These are phyloP conservation scores for Phytophthora lateralis DNA, from an alignment of 352 stramenopile species.

Conservation along the genomic window DNA sequence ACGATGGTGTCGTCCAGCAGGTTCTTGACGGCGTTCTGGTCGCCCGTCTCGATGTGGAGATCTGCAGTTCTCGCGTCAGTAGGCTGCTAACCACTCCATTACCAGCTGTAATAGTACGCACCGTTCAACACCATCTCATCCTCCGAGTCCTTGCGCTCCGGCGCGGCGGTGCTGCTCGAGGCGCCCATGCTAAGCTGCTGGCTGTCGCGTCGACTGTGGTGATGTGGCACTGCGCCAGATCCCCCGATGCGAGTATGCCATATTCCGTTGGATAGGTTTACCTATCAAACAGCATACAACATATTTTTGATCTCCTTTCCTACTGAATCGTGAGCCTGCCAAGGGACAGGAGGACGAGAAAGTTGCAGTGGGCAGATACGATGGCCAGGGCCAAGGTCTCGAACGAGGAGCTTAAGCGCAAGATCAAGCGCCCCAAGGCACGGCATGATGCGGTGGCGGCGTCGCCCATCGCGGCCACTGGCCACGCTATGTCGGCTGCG, in stretches of 20 bases:
- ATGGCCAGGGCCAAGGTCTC: slow-evolving; percentile 71
- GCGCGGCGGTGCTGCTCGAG: slow-evolving; percentile 42
- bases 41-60: slow-evolving; percentile 76
- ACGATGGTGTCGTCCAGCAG: slow-evolving; percentile 82
- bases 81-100: neutral
- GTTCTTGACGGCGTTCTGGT: slow-evolving; percentile 89
- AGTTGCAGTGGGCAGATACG: slow-evolving; percentile 9
- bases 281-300: neutral
- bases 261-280: slow-evolving; percentile 21
- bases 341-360: slow-evolving; percentile 28
- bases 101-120: slow-evolving; percentile 22
- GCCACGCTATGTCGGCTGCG: slow-evolving; percentile 16
- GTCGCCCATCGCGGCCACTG: slow-evolving; percentile 13
- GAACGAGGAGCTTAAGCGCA: slow-evolving; percentile 73
- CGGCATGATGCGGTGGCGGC: slow-evolving; percentile 38
- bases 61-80: slow-evolving; percentile 27
- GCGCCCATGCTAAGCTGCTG: slow-evolving; percentile 40
- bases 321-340: slow-evolving; percentile 21
- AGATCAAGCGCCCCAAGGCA: slow-evolving; percentile 65
- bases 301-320: slow-evolving; percentile 4
- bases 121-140: slow-evolving; percentile 74
- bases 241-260: slow-evolving; percentile 2
- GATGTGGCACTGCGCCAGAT: slow-evolving; percentile 34
- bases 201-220: slow-evolving; percentile 17
- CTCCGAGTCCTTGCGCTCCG: slow-evolving; percentile 57